Evolutionary conservation across 345 rosid genomes (phyloP).

Genomic region (Eutrema japonicum): DNA sequence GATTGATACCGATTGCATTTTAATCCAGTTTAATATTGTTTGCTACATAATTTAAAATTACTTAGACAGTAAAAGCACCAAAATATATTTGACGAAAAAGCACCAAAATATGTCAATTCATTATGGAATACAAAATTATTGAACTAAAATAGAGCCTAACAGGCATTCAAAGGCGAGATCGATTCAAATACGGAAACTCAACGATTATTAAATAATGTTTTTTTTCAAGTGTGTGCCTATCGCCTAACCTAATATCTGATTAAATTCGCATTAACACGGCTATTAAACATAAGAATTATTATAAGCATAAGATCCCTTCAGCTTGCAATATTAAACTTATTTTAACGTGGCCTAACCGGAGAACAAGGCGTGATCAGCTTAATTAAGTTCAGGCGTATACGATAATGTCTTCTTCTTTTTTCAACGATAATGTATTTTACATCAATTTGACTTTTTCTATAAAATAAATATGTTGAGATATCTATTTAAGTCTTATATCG

Average conservation of each 20-base stretch:
- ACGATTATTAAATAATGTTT: neutral
- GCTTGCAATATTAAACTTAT: conserved; percentile 16
- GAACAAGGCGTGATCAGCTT: neutral
- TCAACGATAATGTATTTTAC: neutral
- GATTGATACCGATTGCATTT: conserved; percentile 1
- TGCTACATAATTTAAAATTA: neutral
- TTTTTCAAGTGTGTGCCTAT: conserved; percentile 2
- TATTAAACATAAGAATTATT: neutral
- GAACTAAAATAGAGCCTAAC: neutral
- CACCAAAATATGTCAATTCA: neutral
- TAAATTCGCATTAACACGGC: neutral
- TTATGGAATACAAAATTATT: neutral
- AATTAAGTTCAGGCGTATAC: conserved; percentile 15
- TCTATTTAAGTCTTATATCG: too few species aligned
- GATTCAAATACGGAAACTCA: conserved; percentile 26
- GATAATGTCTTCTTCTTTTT: neutral
- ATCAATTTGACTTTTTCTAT: neutral
- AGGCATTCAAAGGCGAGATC: conserved; percentile 13
- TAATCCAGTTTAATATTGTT: neutral
- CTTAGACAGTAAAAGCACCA: too few species aligned
- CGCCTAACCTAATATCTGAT: conserved; percentile 20
- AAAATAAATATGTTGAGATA: neutral
- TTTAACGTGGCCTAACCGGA: conserved; percentile 8
- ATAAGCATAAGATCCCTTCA: conserved; percentile 24
- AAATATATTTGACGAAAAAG: too few species aligned